A percentile compares a stretch with the other conserved stretches of the same genome.
These are phyloP conservation scores for Pistacia atlantica DNA, from an alignment of 345 rosid genomes.

Conservation along the genomic window DNA sequence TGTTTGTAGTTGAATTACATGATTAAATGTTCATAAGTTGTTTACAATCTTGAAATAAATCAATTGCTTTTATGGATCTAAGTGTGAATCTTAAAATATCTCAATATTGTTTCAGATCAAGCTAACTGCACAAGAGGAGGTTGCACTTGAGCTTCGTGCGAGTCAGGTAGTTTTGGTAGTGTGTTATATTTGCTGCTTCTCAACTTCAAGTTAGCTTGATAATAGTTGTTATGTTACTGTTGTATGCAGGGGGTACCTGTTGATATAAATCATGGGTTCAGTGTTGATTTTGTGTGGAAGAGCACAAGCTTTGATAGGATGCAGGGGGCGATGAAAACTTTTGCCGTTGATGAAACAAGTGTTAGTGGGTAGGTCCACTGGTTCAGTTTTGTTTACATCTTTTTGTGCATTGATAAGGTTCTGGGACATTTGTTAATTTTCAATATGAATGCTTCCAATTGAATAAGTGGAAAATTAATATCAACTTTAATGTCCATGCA, in stretches of 20 bases:
- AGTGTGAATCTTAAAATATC: not conserved
- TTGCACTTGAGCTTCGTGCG: constrained; percentile 98
- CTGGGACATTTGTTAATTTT: not conserved
- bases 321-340: constrained; percentile 99
- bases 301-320: constrained; percentile 99
- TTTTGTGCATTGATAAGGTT: not conserved
- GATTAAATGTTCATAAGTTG: not conserved
- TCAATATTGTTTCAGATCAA: constrained; percentile 61
- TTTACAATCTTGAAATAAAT: not conserved
- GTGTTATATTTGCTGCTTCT: constrained; percentile 12
- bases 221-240: constrained; percentile 13
- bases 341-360: constrained; percentile 99
- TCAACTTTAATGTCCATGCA: not conserved
- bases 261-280: constrained; percentile 89
- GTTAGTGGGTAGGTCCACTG: constrained; percentile 86
- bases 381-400: not conserved
- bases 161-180: constrained; percentile 68
- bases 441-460: not conserved
- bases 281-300: constrained; percentile 99
- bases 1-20: not conserved
- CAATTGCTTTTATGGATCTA: not conserved
- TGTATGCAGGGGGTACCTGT: constrained; percentile 85
- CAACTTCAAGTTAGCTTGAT: constrained; percentile 6
- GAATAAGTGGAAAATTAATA: not conserved
- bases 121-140: constrained; percentile 97